Conservation (phyloP, 164 flowering plant genomes). For the Umbilicus rupestris region DNA sequence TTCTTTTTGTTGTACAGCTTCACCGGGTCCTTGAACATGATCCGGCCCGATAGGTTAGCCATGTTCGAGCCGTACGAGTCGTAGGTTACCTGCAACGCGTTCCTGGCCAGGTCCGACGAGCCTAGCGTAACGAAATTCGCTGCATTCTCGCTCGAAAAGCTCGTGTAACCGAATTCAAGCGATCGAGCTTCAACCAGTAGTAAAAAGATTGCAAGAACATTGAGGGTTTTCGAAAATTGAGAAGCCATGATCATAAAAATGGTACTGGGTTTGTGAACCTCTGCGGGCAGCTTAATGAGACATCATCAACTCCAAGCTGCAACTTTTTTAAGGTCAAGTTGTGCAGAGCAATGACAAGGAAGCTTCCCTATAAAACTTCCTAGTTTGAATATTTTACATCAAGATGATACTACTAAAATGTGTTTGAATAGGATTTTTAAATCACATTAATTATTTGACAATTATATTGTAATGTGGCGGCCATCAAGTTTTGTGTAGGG, state of each 20-base stretch:
- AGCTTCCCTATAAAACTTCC: background rate
- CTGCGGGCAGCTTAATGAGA: background rate
- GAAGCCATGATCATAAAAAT: background rate
- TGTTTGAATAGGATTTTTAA: background rate
- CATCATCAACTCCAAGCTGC: background rate
- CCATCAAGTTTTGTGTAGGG: too few relatives aligned
- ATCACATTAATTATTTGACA: background rate
- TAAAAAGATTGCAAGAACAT: background rate
- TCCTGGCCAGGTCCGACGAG: slow-evolving; percentile 1
- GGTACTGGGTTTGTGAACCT: background rate
- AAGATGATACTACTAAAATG: background rate
- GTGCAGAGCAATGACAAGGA: slow-evolving; percentile 1
- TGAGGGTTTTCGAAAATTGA: background rate
- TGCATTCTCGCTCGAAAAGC: background rate
- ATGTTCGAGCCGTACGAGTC: background rate
- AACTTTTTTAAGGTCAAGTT: background rate
- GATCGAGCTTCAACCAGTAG: background rate
- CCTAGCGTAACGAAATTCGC: background rate
- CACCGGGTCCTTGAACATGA: slow-evolving; percentile 5
- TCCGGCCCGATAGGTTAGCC: background rate
- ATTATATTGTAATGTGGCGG: too few relatives aligned
- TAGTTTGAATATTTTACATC: background rate
- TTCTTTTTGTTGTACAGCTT: slow-evolving; percentile 15
- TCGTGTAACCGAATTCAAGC: background rate
- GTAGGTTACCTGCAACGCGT: slow-evolving; percentile 1